Base-by-base conservation (phyloP, 164 flowering plant genomes). In the Berberis thunbergii region DNA sequence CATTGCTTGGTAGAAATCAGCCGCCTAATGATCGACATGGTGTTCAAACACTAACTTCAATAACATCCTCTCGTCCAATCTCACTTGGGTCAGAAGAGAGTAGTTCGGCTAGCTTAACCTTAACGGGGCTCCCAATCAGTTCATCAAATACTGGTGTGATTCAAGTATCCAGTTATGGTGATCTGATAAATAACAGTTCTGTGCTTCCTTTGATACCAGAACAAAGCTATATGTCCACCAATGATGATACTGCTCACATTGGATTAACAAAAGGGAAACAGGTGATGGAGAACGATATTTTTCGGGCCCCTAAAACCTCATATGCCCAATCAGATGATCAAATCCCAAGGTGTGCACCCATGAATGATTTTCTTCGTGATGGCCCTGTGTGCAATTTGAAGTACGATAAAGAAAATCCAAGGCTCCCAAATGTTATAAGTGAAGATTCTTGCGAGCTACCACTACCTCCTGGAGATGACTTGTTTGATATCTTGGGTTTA, bases 401-500 rank as follows among this genome's bases (percentile, higher is more conserved):
- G 65, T 66, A 41, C 60, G 70, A 53, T 2, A 43, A 43, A 68
- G 70, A 43, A 39, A 67, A 48, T 68, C n/a, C 57, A 9, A 53
- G 54, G 4, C 45, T 67, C 26, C 55, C 42, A 58, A 56, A 70
- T 66, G 44, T 64, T 8, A 5, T 61, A 8, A 67, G 2, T 45
- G 79, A 71, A 53, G 72, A 83, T 67, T 56, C 61, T 13, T 43
- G 41, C 61, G 43, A 26, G 26, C 26, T 66, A 49, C 77, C 67
- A 56, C 66, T 62, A 45, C 45, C 73, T 44, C 68, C 81, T 4
- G 89, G 86, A 41, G 85, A 83, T 67, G 96, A 85, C 70, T 78
- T 91, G 72, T 87, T 83, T 75, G 95, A 86, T 70, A 64, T 84
- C 42, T 70, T 91, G 74, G 92, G 89, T 38, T 50, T 73, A 58